Evolutionary conservation across 1,284 basidiomycete genomes (phyloP), one percentile per base, ranked within the genome.

Genomic region (Bjerkandera adusta): DNA sequence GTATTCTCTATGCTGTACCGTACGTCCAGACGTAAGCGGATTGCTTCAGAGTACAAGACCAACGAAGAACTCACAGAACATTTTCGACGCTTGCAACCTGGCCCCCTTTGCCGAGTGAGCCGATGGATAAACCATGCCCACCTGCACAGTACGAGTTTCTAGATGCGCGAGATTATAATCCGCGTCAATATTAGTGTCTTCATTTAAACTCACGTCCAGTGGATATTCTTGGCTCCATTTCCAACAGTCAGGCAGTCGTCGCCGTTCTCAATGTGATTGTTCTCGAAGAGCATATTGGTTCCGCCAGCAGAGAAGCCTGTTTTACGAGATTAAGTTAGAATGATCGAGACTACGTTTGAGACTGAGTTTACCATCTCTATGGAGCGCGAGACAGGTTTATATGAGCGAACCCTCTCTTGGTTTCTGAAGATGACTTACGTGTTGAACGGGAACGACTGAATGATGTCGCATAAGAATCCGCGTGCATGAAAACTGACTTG

Each of bases 161-260:
- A 34, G 12, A 40, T 40, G 13, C n/a, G 11, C 15, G 11, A 18
- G n/a, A 29, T 10, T 13, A 26, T 8, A n/a, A 26, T 41, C 34
- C 8, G 10, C 38, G 16, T 24, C 16, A 25, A 13, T 24, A 43
- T n/a, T n/a, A n/a, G n/a, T n/a, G n/a, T 13, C 3, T 21, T 18
- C 4, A 30, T 21, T n/a, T 10, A 12, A 36, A 49, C 57, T 13
- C 43, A 77, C 74, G 72, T 68, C 65, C 81, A 81, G 44, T 68
- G 66, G 30, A 84, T 77, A 51, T 81, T 76, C 52, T 71, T 75
- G 2, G 78, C 75, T 5, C 79, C 79, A 55, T 64, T 77, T 1
- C 75, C 73, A 32, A 83, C 76, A 0, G 79, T 77, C 24, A 83
- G 53, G 39, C 80, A 83, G 57, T 83, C 81, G 50, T 83, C 81